phyloP scores from a whole-genome alignment of 1,139 yeast species.

The Suhomyces terraborum region DNA sequence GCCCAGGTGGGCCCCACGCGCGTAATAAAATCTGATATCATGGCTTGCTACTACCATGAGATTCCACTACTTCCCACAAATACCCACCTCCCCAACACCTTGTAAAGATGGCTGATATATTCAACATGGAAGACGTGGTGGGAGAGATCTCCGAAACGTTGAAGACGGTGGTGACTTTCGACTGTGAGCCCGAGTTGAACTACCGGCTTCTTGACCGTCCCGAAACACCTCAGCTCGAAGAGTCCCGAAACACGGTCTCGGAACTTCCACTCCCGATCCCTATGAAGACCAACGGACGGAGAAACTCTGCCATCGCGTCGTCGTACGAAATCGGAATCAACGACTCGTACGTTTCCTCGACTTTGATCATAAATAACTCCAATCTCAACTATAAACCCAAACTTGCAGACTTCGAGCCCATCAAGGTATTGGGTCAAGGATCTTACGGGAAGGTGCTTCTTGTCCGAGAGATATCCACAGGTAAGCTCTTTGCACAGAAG shows the following conservation, averaged over 20 bases:
- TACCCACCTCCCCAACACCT: neutral
- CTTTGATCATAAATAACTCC: conserved; percentile 14
- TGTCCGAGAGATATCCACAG: conserved; percentile 36
- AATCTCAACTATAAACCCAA: conserved; percentile 19
- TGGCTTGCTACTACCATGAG: neutral
- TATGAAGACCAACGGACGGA: conserved; percentile 15
- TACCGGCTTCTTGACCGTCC: conserved; percentile 17
- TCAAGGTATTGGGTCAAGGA: conserved; percentile 45
- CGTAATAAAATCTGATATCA: neutral
- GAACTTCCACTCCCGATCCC: conserved; percentile 23
- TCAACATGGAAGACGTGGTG: conserved; percentile 22
- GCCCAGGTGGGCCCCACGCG: conserved; percentile 1
- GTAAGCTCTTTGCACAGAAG: conserved; percentile 43
- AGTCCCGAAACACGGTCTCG: conserved; percentile 18
- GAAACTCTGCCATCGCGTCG: conserved; percentile 23
- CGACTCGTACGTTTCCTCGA: conserved; percentile 24
- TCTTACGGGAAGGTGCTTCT: conserved; percentile 46
- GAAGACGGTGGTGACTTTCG: neutral
- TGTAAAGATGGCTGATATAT: conserved; percentile 20
- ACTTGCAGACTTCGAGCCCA: conserved; percentile 36
- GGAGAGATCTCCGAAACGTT: conserved; percentile 10
- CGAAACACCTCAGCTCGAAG: conserved; percentile 15
- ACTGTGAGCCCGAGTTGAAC: conserved; percentile 15
- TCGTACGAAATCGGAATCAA: conserved; percentile 29
- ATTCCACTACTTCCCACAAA: neutral